Evolutionary conservation across 2,329 filamentous ascomycete genomes (phyloP).

Genomic region (Neocucurbitaria cava): DNA sequence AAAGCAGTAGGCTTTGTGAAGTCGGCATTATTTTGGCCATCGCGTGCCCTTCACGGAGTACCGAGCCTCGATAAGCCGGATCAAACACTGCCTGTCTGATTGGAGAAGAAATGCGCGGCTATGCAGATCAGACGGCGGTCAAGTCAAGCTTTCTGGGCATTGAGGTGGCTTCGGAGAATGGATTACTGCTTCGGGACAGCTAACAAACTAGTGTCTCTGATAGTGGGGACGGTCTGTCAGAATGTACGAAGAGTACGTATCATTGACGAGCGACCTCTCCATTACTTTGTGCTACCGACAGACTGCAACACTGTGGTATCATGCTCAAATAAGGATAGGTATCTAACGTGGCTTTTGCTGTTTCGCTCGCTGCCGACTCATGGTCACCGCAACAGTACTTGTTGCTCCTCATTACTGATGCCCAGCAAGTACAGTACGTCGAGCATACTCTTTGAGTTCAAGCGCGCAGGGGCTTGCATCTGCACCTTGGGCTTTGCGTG

Average conservation of each 20-base stretch:
- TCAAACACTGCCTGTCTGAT: too few relatives aligned
- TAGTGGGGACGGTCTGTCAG: neutral
- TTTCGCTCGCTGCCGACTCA: neutral
- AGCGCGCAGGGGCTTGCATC: constrained; percentile 73
- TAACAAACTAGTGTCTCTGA: neutral
- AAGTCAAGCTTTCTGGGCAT: constrained; percentile 16
- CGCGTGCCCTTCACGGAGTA: too few relatives aligned
- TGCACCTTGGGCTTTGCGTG: constrained; percentile 86
- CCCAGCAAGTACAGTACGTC: constrained; percentile 79
- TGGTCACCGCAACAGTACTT: constrained; percentile 48
- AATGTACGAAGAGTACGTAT: too few relatives aligned
- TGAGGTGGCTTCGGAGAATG: too few relatives aligned
- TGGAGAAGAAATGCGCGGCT: too few relatives aligned
- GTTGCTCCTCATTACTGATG: constrained; percentile 70
- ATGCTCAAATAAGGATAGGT: neutral
- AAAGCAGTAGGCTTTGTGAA: too few relatives aligned
- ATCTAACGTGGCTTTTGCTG: neutral
- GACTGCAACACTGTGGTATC: neutral
- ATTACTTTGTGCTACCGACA: too few relatives aligned
- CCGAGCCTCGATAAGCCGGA: too few relatives aligned
- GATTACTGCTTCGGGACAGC: neutral
- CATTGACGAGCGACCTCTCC: too few relatives aligned
- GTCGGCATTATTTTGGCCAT: too few relatives aligned
- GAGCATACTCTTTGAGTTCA: constrained; percentile 74
- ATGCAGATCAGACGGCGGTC: too few relatives aligned